Percentiles rank a stretch among this genome's conserved stretches.
Evolutionary conservation across 2,329 filamentous ascomycete species (phyloP).

Genomic region (Polychaeton citri): DNA sequence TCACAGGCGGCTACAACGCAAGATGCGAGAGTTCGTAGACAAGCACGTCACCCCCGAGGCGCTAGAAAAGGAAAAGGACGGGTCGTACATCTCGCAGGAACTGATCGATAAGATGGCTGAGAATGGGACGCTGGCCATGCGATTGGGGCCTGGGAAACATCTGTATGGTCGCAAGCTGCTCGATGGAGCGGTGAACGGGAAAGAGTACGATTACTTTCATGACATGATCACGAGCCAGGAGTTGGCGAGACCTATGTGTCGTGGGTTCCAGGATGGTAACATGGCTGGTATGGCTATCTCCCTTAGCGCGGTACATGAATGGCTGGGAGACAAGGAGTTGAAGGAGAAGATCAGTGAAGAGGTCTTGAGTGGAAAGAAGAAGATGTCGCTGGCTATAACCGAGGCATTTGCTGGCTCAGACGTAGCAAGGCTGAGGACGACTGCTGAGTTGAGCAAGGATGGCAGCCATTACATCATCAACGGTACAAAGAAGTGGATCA

Average conservation of each 20-base stretch:
- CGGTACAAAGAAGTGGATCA: constrained; percentile 77
- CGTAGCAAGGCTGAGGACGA: constrained; percentile 67
- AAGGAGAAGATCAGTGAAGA: constrained; percentile 57
- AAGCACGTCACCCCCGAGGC: constrained; percentile 60
- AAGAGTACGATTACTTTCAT: constrained; percentile 81
- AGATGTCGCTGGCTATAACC: constrained; percentile 77
- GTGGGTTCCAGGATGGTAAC: constrained; percentile 74
- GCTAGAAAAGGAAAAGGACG: constrained; percentile 59
- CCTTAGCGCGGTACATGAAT: constrained; percentile 68
- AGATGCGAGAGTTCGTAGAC: constrained; percentile 61
- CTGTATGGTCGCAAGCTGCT: constrained; percentile 58
- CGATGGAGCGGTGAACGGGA: constrained; percentile 56
- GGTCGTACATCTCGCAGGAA: constrained; percentile 54
- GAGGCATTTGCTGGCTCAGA: constrained; percentile 80
- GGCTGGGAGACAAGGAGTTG: constrained; percentile 53
- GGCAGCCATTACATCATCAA: constrained; percentile 59
- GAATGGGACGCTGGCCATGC: constrained; percentile 64
- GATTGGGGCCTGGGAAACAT: constrained; percentile 70
- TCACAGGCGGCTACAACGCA: constrained; percentile 55
- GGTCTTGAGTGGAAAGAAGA: constrained; percentile 68
- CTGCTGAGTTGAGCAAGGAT: constrained; percentile 61
- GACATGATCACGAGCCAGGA: constrained; percentile 68
- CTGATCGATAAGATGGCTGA: constrained; percentile 69
- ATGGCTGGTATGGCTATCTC: constrained; percentile 77
- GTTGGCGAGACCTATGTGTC: constrained; percentile 54